Base-by-base conservation (phyloP, 2,329 filamentous ascomycete species). In the Basipetospora sp. region DNA sequence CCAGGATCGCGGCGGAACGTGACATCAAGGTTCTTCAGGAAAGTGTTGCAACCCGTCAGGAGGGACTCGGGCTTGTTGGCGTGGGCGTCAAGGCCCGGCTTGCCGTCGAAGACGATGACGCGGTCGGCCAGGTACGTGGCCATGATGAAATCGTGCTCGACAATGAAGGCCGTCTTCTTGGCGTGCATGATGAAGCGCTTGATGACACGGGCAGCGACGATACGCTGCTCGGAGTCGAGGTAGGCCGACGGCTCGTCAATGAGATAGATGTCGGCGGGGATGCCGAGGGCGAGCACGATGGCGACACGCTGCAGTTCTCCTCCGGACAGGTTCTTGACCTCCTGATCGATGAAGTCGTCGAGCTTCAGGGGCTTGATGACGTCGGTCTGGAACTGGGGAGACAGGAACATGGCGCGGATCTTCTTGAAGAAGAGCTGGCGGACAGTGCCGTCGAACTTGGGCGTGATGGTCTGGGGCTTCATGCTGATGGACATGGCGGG, bases 81-180 rank as follows among this genome's bases (percentile, higher is more conserved):
- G 48, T 79, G 84, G 38, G 90, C 74, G 48, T 93, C 69, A 49
- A 93, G 71, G 53, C 87, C 90, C 34, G 92, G 90, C 64, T 92
- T 56, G 50, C 92, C 90, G 54, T 96, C 90, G 53, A 98, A 98
- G 53, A 98, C 90, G 53, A 98, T 98, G 59, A 98, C 90, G 48
- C 90, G 83, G 55, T 98, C 92, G 32, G 90, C 74, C 37, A 76
- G 66, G 48, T 74, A 74, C 14, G 71, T 77, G 32, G 72, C 74
- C 87, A 96, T 94, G 67, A 96, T 94, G 68, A 98, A 96, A 72
- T 98, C 90, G 80, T 98, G 90, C 77, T 98, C 90, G 57, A 98
- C 88, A 49, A 98, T 77, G 59, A 98, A 98, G 36, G 90, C 90
- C 1, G 90, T 98, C 76, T 96, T 96, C 77, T 96, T 96, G 52